Evolutionary conservation across 768 basidiomycete genomes (phyloP), one percentile per base, ranked within the genome.

Genomic region (Mycena kentingensis): DNA sequence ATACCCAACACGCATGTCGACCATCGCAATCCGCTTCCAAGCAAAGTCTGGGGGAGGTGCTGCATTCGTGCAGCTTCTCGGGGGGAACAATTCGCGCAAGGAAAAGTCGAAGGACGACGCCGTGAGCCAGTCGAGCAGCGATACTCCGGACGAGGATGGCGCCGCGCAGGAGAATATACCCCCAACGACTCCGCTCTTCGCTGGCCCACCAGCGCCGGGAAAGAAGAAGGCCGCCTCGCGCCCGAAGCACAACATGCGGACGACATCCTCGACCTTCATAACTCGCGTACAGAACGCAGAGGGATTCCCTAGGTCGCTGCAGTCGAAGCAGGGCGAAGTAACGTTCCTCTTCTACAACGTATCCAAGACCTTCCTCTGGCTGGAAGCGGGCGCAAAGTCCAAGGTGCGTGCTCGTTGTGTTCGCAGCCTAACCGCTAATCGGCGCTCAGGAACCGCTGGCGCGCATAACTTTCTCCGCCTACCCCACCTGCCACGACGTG

Each of bases 191-290:
- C 60, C 76, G 5, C 75, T 89, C 2, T 92, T 92, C 67, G 82
- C 83, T 3, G 72, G 80, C 35, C 63, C 68, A 5, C 56, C 75
- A 24, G 51, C 65, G 2, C 66, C 70, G 7, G 80, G 81, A 48
- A 90, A 88, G 77, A 87, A 85, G 72, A 83, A 85, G 55, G 65
- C 72, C 7, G 65, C 70, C 21, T 72, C 86, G 8, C 77, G 90
- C 27, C 92, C 93, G n/a, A 95, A 91, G 67, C 91, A 92, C 60
- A 96, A 89, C 62, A 85, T 97, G 59, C 80, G 89, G 48, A 92
- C 92, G 0, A 93, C 93, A 2, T 92, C 88, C 5, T 96, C 95
- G 21, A 90, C 90, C 2, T 98, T 98, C 69, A 88, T 98, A 57
- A 88, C 90, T 2, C 82, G 94, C 26, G 74, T 93, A 42, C 93